Evolutionary conservation across 2,329 filamentous ascomycete species (phyloP), one percentile per base, ranked within the genome.

Genomic region (Aspergillus puulaauensis): DNA sequence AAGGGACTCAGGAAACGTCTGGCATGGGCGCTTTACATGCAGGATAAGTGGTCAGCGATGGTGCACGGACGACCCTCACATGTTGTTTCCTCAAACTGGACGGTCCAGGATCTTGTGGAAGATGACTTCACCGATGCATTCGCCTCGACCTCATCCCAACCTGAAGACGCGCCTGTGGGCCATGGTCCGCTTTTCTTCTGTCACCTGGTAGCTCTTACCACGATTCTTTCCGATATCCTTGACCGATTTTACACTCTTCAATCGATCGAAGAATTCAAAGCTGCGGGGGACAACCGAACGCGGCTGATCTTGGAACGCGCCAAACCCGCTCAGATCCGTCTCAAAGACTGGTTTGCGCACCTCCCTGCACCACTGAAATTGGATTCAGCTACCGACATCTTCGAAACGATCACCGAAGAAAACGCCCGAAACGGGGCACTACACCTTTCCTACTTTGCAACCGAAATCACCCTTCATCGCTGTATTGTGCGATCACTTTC

Each of bases 21-120:
- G 43, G 91, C 91, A 1, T 96, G 93, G 92, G 92, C 90, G 2
- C 75, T 96, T 51, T 96, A 95, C 72, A 93, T 96, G 88, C 91
- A 96, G 75, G 93, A 97, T 75, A 96, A 90, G 73, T 96, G 92
- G 92, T 90, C 90, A 15, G 88, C 91, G 2, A 80, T 96, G 19
- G 87, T 95, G 23, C 90, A 96, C 68, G 91, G 91, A 9, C 87
- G 91, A 11, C 92, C 91, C 1, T 95, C 91, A 4, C 91, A 96
- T 64, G 86, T 88, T 56, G 83, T 84, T 61, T 74, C 80, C 17
- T 78, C 81, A 19, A 86, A 96, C 72, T 96, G 91, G 91, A 91
- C 88, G 2, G 91, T 96, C 6, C 70, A 72, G 58, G 74, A 75
- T 59, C 62, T 78, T 24, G 72, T 74, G 19, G 67, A 73, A 50